Evolutionary conservation across 2,329 filamentous ascomycete genomes (phyloP).

Genomic region (Fonsecaea multimorphosa): DNA sequence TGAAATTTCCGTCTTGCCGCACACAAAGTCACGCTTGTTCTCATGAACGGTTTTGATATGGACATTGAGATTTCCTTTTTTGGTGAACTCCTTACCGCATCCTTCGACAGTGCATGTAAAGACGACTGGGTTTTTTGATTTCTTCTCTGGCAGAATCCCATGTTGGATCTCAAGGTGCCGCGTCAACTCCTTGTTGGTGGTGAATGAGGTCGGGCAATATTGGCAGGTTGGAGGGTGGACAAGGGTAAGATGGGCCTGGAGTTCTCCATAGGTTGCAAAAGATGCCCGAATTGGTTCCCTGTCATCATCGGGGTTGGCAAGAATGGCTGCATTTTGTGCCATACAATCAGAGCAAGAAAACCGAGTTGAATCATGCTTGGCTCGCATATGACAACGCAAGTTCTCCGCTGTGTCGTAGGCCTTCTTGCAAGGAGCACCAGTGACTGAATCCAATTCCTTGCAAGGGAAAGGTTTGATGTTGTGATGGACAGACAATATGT

Average conservation of each 20-base stretch:
- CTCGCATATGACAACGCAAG: conserved; percentile 72
- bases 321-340: conserved; percentile 43
- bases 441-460: conserved; percentile 60
- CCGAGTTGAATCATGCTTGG: conserved; percentile 70
- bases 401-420: conserved; percentile 76
- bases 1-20: conserved; percentile 70
- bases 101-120: conserved; percentile 67
- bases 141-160: conserved; percentile 52
- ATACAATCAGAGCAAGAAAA: conserved; percentile 81
- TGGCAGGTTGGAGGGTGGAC: conserved; percentile 75
- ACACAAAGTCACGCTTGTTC: conserved; percentile 75
- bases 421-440: conserved; percentile 64
- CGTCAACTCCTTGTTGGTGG: conserved; percentile 70
- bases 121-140: conserved; percentile 56
- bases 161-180: conserved; percentile 81
- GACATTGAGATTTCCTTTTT: conserved; percentile 78
- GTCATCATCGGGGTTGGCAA: conserved; percentile 45
- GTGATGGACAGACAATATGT: conserved; percentile 78
- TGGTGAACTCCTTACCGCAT: conserved; percentile 80
- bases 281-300: conserved; percentile 51
- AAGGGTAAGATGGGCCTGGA: conserved; percentile 74
- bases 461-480: conserved; percentile 75
- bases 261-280: conserved; percentile 74
- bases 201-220: conserved; percentile 73
- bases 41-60: conserved; percentile 81